Conservation (phyloP, 192 early-diverging fungal genomes). For the Coemansia brasiliensis region DNA sequence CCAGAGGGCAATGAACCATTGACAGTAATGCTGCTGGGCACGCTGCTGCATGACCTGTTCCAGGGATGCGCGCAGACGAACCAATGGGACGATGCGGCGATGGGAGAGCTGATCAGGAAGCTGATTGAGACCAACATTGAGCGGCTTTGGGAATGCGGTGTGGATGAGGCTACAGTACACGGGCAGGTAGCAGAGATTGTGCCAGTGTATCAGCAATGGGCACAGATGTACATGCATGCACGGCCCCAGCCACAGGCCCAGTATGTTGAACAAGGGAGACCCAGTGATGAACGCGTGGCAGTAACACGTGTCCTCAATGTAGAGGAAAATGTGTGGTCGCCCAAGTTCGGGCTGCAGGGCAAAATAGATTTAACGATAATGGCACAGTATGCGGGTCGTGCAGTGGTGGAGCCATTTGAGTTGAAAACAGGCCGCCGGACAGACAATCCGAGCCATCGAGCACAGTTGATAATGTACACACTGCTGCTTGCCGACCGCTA, state of each 20-base stretch:
- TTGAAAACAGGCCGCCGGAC: constrained; percentile 79
- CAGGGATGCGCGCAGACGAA: constrained; percentile 63
- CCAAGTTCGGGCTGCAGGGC: constrained; percentile 89
- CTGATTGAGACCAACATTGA: constrained; percentile 60
- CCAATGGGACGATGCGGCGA: constrained; percentile 59
- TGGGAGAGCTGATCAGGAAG: constrained; percentile 53
- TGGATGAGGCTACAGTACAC: constrained; percentile 59
- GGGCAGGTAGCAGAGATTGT: constrained; percentile 56
- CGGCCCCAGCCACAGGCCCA: constrained; percentile 15
- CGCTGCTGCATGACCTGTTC: constrained; percentile 79
- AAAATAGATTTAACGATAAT: constrained; percentile 77
- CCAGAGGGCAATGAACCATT: constrained; percentile 48
- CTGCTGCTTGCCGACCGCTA: constrained; percentile 84
- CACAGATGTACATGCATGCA: constrained; percentile 46
- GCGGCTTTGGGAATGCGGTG: constrained; percentile 71
- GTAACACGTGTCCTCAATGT: constrained; percentile 78
- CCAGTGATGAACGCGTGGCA: constrained; percentile 24
- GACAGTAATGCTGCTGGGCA: constrained; percentile 71
- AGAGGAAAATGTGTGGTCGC: constrained; percentile 92
- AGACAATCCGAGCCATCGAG: constrained; percentile 65
- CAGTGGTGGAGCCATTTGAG: constrained; percentile 78
- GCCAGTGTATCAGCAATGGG: constrained; percentile 59
- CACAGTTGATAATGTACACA: constrained; percentile 85
- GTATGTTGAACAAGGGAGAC: constrained; percentile 15
- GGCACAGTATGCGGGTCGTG: constrained; percentile 19